A percentile compares a stretch with the other conserved stretches of the same genome.
These are phyloP conservation scores for Trametes coccinea DNA, from an alignment of 768 basidiomycete species.

Conservation along the genomic window DNA sequence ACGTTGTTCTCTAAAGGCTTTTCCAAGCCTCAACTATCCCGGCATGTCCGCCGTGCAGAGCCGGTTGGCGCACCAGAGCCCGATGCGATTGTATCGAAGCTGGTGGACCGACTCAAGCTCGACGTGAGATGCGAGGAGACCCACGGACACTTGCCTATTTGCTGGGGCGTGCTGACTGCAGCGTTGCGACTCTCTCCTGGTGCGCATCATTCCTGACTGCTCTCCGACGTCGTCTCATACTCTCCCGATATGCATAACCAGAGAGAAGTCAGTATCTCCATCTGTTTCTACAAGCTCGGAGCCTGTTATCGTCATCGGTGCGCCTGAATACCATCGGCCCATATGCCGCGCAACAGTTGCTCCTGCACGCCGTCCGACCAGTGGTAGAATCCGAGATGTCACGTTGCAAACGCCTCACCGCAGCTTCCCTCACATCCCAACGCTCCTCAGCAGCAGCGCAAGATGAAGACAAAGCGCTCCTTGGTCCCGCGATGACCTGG, in stretches of 20 bases:
- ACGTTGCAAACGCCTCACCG: conserved; percentile 49
- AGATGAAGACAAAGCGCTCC: conserved; percentile 26
- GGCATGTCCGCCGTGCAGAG: background rate
- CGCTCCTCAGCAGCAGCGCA: background rate
- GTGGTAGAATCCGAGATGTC: conserved; percentile 58
- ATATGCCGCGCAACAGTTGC: conserved; percentile 85
- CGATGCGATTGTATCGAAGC: conserved; percentile 26
- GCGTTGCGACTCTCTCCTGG: conserved; percentile 74
- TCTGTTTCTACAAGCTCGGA: conserved; percentile 89
- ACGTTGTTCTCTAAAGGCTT: conserved; percentile 87
- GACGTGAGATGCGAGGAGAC: conserved; percentile 62
- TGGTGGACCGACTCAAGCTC: conserved; percentile 73
- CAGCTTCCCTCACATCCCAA: conserved; percentile 35
- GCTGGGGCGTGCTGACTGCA: conserved; percentile 86
- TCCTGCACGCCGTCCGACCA: conserved; percentile 70
- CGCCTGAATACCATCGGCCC: conserved; percentile 91
- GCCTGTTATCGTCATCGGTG: conserved; percentile 88
- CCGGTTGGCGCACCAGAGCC: conserved; percentile 25
- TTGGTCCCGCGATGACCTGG: conserved; percentile 89
- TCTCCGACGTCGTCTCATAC: background rate
- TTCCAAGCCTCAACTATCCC: conserved; percentile 48
- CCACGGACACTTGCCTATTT: conserved; percentile 84
- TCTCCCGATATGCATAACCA: conserved; percentile 32
- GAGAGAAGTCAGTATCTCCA: conserved; percentile 85
- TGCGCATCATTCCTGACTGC: conserved; percentile 33